Evolutionary conservation across 2,329 filamentous ascomycete species (phyloP).

Genomic region (Phaeosphaeriaceae sp.): DNA sequence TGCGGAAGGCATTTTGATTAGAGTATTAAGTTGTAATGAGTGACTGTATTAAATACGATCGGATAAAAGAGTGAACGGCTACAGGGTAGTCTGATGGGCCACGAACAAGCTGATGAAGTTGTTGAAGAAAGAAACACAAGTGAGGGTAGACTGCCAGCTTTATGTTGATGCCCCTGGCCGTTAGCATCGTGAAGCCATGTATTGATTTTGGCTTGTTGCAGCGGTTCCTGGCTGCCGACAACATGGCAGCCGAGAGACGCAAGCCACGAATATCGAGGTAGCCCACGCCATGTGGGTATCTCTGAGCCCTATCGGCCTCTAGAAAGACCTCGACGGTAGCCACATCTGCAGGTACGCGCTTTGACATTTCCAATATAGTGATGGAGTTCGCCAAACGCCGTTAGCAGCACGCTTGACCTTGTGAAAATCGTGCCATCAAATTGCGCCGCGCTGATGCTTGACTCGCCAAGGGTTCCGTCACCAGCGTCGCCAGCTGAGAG

Average conservation of each 20-base stretch:
- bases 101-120: slow-evolving; percentile 32
- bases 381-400: slow-evolving; percentile 1
- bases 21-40: slow-evolving; percentile 27
- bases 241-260: slow-evolving; percentile 8
- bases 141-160: slow-evolving; percentile 7
- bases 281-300: neutral
- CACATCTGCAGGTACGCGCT: slow-evolving; percentile 23
- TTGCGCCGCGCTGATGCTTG: slow-evolving; percentile 6
- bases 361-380: slow-evolving; percentile 5
- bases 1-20: slow-evolving; percentile 33
- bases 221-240: slow-evolving; percentile 2
- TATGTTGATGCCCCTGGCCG: slow-evolving; percentile 15
- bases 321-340: slow-evolving; percentile 5
- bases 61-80: slow-evolving; percentile 28
- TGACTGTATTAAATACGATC: slow-evolving; percentile 19
- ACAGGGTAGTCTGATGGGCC: slow-evolving; percentile 31
- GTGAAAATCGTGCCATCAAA: neutral
- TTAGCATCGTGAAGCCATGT: slow-evolving; percentile 6
- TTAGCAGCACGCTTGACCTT: slow-evolving; percentile 6
- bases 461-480: slow-evolving; percentile 4
- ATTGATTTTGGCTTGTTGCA: slow-evolving; percentile 10
- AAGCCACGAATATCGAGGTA: slow-evolving; percentile 9
- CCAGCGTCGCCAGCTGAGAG: slow-evolving; percentile 17
- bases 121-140: slow-evolving; percentile 17
- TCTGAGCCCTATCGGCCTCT: slow-evolving; percentile 4